Evolutionary conservation across 768 basidiomycete species (phyloP), one percentile per base, ranked within the genome.

Genomic region (Phylloporus sp.): DNA sequence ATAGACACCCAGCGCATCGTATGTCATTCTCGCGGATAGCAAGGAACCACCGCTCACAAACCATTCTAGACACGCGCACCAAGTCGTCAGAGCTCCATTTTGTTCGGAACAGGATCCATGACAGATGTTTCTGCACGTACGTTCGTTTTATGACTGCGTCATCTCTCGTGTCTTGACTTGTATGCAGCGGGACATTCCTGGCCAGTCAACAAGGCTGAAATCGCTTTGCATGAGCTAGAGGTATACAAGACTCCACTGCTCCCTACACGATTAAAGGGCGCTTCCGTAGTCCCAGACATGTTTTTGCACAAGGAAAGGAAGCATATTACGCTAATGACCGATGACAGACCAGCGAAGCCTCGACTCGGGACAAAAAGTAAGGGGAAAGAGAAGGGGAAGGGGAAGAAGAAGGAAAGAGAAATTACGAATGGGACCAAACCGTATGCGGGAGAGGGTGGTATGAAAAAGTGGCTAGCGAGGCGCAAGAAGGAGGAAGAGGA

Each of bases 221-320:
- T 75, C 48, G 81, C 81, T 14, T 70, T 90, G 6, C 80, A 83
- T 34, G 82, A 85, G 55, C 69, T 87, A 36, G 86, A 89, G 52
- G 73, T 84, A 24, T 90, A 88, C 71, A 84, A 82, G 67, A 90
- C 84, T 1, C 87, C 87, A 6, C 74, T 90, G 36, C 56, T 88
- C 14, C 85, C 87, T 10, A 80, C 83, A n/a, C 74, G 74, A 17
- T 63, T 56, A 52, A 74, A 56, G 59, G 71, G 56, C 21, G 63
- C 74, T 7, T 62, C 69, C 6, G 66, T 66, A 4, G 67, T 76
- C 32, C 80, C 82, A 6, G 80, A 84, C 49, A 76, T 86, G 67
- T 86, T 88, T 67, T 71, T 79, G 52, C 71, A 79, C 6, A 73
- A 69, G 50, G 71, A 70, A 56, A 60, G 50, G 32, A 69, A 69